These are phyloP conservation scores for Dictyostelium purpureum DNA, from an alignment of 78 protist species.

Conservation along the genomic window DNA sequence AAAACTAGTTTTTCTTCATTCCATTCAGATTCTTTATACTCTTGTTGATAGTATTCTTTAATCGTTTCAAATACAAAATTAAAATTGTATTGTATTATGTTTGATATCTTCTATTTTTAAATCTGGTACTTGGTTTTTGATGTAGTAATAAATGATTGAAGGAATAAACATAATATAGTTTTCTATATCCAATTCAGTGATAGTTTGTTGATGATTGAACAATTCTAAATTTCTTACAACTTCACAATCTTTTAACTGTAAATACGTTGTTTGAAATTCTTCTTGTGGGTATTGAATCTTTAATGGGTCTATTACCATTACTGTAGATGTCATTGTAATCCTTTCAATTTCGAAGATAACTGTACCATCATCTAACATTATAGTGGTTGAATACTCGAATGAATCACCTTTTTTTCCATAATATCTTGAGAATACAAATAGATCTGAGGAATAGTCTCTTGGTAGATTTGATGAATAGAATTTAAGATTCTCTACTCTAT, in stretches of 20 bases:
- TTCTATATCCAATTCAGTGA: too few species aligned
- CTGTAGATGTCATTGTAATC: background rate
- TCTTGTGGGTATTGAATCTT: background rate
- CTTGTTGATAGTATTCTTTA: background rate
- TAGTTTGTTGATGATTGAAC: too few species aligned
- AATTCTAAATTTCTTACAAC: too few species aligned
- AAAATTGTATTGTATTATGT: background rate
- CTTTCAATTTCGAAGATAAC: background rate
- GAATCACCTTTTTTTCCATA: background rate
- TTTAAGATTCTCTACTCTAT: background rate
- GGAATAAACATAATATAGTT: too few species aligned
- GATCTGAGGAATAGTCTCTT: background rate
- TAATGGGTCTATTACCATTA: background rate
- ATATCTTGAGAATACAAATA: background rate
- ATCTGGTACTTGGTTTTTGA: background rate
- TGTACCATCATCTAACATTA: background rate
- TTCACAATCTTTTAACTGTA: background rate
- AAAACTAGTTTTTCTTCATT: background rate
- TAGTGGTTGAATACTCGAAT: background rate
- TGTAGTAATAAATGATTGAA: background rate
- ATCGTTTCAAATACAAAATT: background rate
- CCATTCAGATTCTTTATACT: too few species aligned
- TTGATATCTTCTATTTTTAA: background rate
- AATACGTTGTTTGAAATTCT: background rate
- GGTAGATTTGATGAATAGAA: background rate